Base-by-base conservation (phyloP, 2,329 filamentous ascomycete genomes). In the Metarhizium sp. region DNA sequence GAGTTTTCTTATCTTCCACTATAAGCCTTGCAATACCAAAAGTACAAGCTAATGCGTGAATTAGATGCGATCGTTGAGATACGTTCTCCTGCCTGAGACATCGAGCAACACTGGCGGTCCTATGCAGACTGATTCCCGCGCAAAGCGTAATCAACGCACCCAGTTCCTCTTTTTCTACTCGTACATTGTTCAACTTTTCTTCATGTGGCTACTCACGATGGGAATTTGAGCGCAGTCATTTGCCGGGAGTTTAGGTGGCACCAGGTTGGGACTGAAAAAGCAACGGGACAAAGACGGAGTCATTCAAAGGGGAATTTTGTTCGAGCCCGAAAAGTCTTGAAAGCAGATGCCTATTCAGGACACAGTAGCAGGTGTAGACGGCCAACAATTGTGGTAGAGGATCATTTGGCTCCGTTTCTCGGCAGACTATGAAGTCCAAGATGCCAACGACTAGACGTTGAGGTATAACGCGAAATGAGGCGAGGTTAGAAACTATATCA, bases 81-180 rank as follows among this genome's bases (percentile, higher is more conserved):
- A 99, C 66, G 94, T 99, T 30, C 80, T 99, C 14, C 81, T 99
- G 5, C 94, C 94, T 0, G 91, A 96, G 68, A 90, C 82, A 57
- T 79, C 85, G 2, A 78, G 77, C 57, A 84, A 86, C 64, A 81
- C 79, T 54, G 79, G 82, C 36, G 81, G 82, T 62, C 78, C 85
- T 58, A 82, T 85, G 79, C 75, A 82, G 67, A 80, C 79, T 62
- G 88, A 95, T 58, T 90, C 90, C 32, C 83, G 92, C 59, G 86
- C 88, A 43, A 94, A 96, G 74, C 85, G 88, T 67, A 94, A 88
- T 71, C 85, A 90, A 68, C 80, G 92, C 59, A 96, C 91, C 1
- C 90, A 96, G 71, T 96, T 96, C 67, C 78, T 96, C 61, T 95
- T 95, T 71, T 79, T 92, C 62, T 96, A 99, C 73, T 92, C 92